Conservation (phyloP, 2,329 filamentous ascomycete genomes). For the Taxawa tesnikishii region DNA sequence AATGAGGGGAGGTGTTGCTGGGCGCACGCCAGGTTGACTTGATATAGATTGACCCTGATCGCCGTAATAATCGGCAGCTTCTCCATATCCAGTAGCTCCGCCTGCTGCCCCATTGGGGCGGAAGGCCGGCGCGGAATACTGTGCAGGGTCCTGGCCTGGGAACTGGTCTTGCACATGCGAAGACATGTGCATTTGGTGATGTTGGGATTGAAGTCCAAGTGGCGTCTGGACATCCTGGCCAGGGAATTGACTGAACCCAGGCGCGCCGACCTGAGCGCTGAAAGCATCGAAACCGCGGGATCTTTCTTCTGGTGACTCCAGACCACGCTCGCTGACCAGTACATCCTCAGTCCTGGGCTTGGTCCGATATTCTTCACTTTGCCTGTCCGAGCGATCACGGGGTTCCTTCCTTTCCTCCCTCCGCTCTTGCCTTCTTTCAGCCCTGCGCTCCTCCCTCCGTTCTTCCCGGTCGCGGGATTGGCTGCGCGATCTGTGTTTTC, state of each 20-base stretch:
- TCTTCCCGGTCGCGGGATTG: constrained; percentile 14
- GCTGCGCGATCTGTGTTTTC: constrained; percentile 18
- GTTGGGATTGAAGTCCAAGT: constrained; percentile 8
- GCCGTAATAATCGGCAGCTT: constrained; percentile 47
- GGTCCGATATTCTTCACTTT: constrained; percentile 7
- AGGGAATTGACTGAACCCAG: constrained; percentile 19
- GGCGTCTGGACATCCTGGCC: constrained; percentile 13
- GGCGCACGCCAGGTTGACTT: constrained; percentile 47
- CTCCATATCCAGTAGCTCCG: constrained; percentile 30
- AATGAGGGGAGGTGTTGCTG: constrained; percentile 38
- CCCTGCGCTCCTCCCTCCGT: no score
- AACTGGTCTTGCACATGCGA: constrained; percentile 35
- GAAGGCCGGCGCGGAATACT: constrained; percentile 30
- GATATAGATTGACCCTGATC: constrained; percentile 49
- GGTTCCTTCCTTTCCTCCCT: constrained; percentile 11
- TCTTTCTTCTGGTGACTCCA: constrained; percentile 8
- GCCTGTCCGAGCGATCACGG: constrained; percentile 1
- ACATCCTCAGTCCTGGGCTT: neutral
- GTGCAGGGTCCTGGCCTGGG: constrained; percentile 41
- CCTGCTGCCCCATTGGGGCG: constrained; percentile 23
- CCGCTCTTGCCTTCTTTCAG: no score
- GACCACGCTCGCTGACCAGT: neutral
- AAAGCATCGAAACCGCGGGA: constrained; percentile 7
- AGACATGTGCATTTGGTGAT: constrained; percentile 14
- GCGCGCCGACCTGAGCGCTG: constrained; percentile 6